These are phyloP conservation scores for Myrmaecium sp. DNA, from an alignment of 2,329 filamentous ascomycete genomes.

Conservation along the genomic window DNA sequence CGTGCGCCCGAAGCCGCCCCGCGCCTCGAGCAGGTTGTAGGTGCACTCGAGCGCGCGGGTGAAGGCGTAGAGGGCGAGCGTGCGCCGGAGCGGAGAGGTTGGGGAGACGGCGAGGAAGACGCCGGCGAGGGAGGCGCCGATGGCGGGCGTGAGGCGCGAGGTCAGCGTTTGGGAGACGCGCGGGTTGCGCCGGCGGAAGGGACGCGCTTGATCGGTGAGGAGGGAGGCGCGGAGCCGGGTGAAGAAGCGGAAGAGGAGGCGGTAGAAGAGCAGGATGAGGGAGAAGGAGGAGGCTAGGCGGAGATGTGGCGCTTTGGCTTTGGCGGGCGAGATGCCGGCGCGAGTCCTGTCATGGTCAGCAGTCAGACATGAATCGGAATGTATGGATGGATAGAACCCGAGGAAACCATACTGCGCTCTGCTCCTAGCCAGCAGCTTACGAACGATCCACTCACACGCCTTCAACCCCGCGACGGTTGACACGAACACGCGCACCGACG, in stretches of 20 bases:
- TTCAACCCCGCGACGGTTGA: constrained; percentile 27
- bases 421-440: constrained; percentile 19
- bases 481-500: constrained; percentile 27
- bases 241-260: constrained; percentile 81
- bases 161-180: constrained; percentile 58
- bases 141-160: constrained; percentile 66
- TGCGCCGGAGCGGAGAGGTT: constrained; percentile 54
- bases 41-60: constrained; percentile 71
- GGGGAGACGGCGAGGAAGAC: constrained; percentile 65
- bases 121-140: constrained; percentile 80
- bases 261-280: constrained; percentile 72
- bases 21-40: constrained; percentile 68
- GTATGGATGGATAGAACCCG: constrained; percentile 2
- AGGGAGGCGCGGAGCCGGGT: constrained; percentile 61
- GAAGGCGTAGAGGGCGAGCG: constrained; percentile 64
- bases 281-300: constrained; percentile 71
- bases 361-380: neutral
- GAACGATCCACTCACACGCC: constrained; percentile 26
- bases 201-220: constrained; percentile 59
- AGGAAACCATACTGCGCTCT: constrained; percentile 10
- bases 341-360: no score
- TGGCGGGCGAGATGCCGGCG: neutral
- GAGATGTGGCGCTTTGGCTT: constrained; percentile 37
- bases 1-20: constrained; percentile 45
- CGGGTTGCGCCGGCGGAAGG: constrained; percentile 73